phyloP scores from a whole-genome alignment of 2,329 filamentous ascomycete genomes.

The Diaporthe helianthi region DNA sequence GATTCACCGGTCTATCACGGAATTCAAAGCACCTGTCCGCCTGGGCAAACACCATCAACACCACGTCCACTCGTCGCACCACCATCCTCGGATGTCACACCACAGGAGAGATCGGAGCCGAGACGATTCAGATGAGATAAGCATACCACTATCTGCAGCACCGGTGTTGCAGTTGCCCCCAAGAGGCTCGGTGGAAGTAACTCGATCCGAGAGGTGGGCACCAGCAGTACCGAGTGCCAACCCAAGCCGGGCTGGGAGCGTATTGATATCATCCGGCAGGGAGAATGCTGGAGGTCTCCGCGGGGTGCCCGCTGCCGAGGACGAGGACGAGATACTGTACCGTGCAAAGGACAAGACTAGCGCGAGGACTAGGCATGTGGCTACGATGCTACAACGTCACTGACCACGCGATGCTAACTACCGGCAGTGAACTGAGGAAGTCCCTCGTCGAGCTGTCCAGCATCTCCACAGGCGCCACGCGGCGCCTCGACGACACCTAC shows the following conservation, averaged over 20 bases:
- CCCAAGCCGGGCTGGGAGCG: constrained; percentile 52
- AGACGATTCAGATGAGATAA: constrained; percentile 44
- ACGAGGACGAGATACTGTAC: constrained; percentile 48
- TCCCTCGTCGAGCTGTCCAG: constrained; percentile 62
- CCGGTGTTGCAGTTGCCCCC: constrained; percentile 41
- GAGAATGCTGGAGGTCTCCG: constrained; percentile 36
- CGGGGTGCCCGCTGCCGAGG: constrained; percentile 34
- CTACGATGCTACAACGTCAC: constrained; percentile 1
- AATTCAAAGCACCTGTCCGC: constrained; percentile 57
- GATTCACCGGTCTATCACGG: constrained; percentile 62
- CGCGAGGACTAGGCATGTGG: constrained; percentile 50
- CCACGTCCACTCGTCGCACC: constrained; percentile 44
- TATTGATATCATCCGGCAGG: constrained; percentile 42
- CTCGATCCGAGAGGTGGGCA: constrained; percentile 54
- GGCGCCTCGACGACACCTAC: constrained; percentile 76
- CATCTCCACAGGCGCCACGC: constrained; percentile 68
- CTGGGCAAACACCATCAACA: constrained; percentile 49
- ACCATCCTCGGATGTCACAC: constrained; percentile 41
- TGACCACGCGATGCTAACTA: constrained; percentile 16
- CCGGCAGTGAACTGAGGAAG: constrained; percentile 56
- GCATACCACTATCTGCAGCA: constrained; percentile 36
- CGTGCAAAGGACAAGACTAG: constrained; percentile 51
- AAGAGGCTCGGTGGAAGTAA: constrained; percentile 52
- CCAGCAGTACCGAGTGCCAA: constrained; percentile 51
- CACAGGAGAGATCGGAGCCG: constrained; percentile 45